These are phyloP conservation scores for Saccharomycopsis selenospora DNA, from an alignment of 805 yeast genomes.

Conservation along the genomic window DNA sequence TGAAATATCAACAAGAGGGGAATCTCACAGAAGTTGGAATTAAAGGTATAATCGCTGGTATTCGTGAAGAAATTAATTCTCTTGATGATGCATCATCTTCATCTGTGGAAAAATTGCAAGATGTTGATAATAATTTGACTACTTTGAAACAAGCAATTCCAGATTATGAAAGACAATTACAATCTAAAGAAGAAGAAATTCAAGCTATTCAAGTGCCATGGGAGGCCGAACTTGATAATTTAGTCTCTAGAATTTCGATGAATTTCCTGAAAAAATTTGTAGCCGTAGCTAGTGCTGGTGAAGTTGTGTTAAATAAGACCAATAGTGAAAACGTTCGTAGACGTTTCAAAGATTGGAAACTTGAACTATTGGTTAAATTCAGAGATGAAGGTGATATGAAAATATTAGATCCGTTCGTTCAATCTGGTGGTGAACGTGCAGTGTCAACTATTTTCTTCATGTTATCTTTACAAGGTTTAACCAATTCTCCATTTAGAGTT, in stretches of 20 bases:
- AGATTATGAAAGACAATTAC: constrained; percentile 22
- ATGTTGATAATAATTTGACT: constrained; percentile 24
- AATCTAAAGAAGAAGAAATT: constrained; percentile 32
- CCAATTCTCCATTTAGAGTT: constrained; percentile 85
- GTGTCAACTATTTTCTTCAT: constrained; percentile 88
- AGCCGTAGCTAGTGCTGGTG: constrained; percentile 83
- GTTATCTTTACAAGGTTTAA: constrained; percentile 82
- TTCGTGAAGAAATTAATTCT: constrained; percentile 40
- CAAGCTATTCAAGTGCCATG: constrained; percentile 38
- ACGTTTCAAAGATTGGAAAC: constrained; percentile 63
- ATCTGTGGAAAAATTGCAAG: constrained; percentile 30
- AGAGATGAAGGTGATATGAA: constrained; percentile 68
- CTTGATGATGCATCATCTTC: constrained; percentile 33
- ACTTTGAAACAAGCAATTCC: constrained; percentile 24
- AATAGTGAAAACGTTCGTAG: constrained; percentile 27
- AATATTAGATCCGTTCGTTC: constrained; percentile 75
- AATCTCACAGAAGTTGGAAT: constrained; percentile 35
- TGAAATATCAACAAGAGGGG: constrained; percentile 29
- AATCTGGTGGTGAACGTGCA: constrained; percentile 97
- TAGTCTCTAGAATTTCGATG: constrained; percentile 49
- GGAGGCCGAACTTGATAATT: constrained; percentile 52
- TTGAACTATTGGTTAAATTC: constrained; percentile 79
- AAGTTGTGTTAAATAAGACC: constrained; percentile 49
- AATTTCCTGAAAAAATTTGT: constrained; percentile 63
- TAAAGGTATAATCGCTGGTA: constrained; percentile 34